Base-by-base conservation (phyloP, 306 rosid species). In the Quercus agrifolia region DNA sequence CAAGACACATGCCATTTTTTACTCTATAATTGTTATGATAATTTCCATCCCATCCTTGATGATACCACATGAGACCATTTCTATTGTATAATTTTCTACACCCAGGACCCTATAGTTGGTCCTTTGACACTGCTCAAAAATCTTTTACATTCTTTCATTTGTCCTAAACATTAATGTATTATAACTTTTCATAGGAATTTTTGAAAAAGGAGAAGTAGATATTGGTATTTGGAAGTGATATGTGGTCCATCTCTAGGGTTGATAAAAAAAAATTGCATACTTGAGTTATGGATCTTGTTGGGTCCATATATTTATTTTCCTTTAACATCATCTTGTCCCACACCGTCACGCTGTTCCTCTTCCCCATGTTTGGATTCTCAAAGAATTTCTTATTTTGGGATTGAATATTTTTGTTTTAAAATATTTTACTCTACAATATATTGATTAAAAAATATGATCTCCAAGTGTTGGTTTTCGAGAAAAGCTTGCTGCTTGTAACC, bases 61-160 rank as follows among this genome's bases (percentile, higher is more conserved):
- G 38, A 76, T 67, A 66, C 77, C 56, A 31, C 49, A 35, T 69
- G 21, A 25, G 44, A 78, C 44, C 17, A 14, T 68, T 30, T 78
- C 13, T 78, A 30, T 73, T 59, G 51, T 66, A 67, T 6, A 35
- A 33, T 66, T 31, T 15, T 66, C 44, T 28, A 4, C 70, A 64
- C n/a, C 44, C 46, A 23, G n/a, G 8, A 62, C 9, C 68, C 6
- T 13, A 18, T 21, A 25, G 38, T 62, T 70, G 55, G 74, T 74
- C 44, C 70, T 41, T 73, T 10, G 69, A 46, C 20, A 18, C 56
- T 49, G 46, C 59, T 66, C 20, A 25, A 25, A 23, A 33, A 14
- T 70, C 74, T 57, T 31, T 6, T 33, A 64, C 25, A 5, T 49
- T 28, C 1, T 51, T 27, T 61, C 41, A 15, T 23, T 15, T 27